Evolutionary conservation across 1,284 basidiomycete species (phyloP).

Genomic region (Malassezia globosa): DNA sequence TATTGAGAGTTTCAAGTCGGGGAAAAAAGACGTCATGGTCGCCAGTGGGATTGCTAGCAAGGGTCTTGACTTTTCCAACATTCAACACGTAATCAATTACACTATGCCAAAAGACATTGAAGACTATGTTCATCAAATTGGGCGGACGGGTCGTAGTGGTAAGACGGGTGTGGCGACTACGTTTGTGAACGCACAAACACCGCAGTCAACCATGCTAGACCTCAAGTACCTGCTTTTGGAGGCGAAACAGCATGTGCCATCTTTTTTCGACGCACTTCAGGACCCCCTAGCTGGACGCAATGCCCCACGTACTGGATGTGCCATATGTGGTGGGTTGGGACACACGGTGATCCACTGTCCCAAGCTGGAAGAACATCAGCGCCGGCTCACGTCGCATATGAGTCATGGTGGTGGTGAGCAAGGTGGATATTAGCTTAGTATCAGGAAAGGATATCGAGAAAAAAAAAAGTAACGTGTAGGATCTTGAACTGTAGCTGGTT

Average conservation of each 20-base stretch:
- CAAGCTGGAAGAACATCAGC: constrained; percentile 84
- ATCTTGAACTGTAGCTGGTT: too few species aligned
- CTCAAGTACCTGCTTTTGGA: constrained; percentile 94
- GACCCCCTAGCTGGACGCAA: constrained; percentile 63
- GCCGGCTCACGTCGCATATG: constrained; percentile 75
- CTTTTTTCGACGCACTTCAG: constrained; percentile 82
- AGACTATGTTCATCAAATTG: constrained; percentile 71
- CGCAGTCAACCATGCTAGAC: constrained; percentile 89
- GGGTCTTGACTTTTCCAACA: constrained; percentile 94
- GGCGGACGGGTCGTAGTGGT: constrained; percentile 89
- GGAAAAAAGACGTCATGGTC: constrained; percentile 97
- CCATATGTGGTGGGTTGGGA: constrained; percentile 93
- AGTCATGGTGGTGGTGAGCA: constrained; percentile 47
- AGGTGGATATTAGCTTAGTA: constrained; percentile 14
- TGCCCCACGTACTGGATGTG: constrained; percentile 70
- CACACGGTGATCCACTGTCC: constrained; percentile 89
- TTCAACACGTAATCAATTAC: constrained; percentile 94
- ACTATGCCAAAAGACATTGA: constrained; percentile 98
- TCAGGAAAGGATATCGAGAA: not conserved
- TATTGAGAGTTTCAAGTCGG: constrained; percentile 90
- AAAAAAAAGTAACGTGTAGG: too few species aligned
- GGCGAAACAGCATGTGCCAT: constrained; percentile 95
- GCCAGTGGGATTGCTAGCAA: constrained; percentile 94
- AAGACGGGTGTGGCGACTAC: constrained; percentile 99
- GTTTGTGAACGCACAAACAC: constrained; percentile 96